Evolutionary conservation across 257 asterid species (phyloP).

Genomic region (Solanum appendiculatum): DNA sequence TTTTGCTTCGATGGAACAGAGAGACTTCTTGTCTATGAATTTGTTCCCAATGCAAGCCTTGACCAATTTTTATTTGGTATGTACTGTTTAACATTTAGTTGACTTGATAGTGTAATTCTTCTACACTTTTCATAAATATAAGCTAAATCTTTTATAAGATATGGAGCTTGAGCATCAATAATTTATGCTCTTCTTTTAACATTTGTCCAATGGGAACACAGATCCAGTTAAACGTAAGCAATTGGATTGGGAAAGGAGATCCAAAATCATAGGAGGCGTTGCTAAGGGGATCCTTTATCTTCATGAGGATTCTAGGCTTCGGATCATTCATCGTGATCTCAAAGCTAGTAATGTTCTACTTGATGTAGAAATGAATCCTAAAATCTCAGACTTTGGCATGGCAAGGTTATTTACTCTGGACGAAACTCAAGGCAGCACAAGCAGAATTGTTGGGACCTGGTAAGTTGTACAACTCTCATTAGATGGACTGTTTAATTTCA

Average conservation of each 20-base stretch:
- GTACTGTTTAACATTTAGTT: neutral
- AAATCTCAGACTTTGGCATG: neutral
- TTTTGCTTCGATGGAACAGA: neutral
- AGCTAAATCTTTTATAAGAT: neutral
- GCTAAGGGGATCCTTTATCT: neutral
- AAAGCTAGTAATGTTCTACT: neutral
- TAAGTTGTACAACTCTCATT: neutral
- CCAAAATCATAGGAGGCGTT: neutral
- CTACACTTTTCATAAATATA: neutral
- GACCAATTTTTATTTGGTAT: constrained; percentile 16
- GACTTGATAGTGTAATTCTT: neutral
- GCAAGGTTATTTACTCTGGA: neutral
- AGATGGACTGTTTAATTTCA: neutral
- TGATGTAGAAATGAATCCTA: neutral
- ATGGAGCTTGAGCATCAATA: neutral
- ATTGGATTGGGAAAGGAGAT: neutral
- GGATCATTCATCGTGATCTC: neutral
- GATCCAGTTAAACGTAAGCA: neutral
- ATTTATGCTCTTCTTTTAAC: neutral
- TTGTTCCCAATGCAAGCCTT: constrained; percentile 17
- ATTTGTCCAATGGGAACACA: neutral
- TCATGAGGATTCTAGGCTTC: neutral
- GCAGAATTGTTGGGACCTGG: neutral
- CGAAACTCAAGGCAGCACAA: neutral
- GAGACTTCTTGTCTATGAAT: constrained; percentile 11